Percentiles rank a stretch among this genome's conserved stretches.
These are phyloP conservation scores for Ambrosia hybrid DNA, from an alignment of 140 eudicot genomes.

Conservation along the genomic window DNA sequence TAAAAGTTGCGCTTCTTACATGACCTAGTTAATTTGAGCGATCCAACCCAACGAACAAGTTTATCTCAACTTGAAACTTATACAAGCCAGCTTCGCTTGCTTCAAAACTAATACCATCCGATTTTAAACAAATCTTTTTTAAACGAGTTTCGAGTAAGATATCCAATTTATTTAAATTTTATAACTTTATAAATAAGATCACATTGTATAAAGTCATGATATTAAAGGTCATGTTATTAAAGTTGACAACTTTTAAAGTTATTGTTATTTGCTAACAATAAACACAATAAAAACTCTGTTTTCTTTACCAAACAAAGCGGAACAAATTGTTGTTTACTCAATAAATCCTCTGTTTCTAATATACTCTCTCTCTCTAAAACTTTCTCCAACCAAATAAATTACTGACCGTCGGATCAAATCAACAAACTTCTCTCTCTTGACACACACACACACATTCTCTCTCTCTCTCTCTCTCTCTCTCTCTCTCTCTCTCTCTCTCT, in stretches of 20 bases:
- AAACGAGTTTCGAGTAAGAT: not conserved
- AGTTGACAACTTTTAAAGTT: no score
- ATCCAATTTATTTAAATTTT: no score
- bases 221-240: no score
- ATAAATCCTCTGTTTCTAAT: slow-evolving; percentile 17
- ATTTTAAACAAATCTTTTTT: not conserved
- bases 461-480: not conserved
- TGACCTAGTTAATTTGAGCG: no score
- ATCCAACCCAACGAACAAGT: not conserved
- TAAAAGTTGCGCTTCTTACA: no score
- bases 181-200: not conserved
- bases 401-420: slow-evolving; percentile 46
- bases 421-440: slow-evolving; percentile 32
- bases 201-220: no score
- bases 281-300: no score
- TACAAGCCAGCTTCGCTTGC: not conserved
- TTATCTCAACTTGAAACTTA: not conserved
- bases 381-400: slow-evolving; percentile 28
- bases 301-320: not conserved
- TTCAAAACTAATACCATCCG: no score
- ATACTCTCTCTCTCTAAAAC: slow-evolving; percentile 23
- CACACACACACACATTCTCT: slow-evolving; percentile 51
- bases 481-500: no score
- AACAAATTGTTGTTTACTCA: slow-evolving; percentile 14
- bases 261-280: slow-evolving; percentile 1